These are phyloP conservation scores for Annulohypoxylon maeteangense DNA, from an alignment of 495 filamentous ascomycete genomes.

Conservation along the genomic window DNA sequence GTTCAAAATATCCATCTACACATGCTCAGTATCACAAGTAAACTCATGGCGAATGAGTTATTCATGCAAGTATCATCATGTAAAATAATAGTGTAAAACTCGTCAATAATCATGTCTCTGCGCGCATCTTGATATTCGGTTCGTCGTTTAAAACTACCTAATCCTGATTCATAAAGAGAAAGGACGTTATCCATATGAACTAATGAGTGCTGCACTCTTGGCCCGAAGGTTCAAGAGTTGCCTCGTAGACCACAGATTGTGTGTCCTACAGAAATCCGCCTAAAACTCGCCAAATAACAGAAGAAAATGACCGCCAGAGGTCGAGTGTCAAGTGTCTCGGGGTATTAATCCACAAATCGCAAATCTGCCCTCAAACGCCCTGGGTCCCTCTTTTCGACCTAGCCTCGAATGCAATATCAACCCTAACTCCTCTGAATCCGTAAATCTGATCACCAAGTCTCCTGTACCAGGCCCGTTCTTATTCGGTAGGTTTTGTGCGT, in stretches of 20 bases:
- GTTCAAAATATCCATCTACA: not conserved
- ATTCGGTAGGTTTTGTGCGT: constrained; percentile 31
- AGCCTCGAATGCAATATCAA: constrained; percentile 34
- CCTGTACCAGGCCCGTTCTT: constrained; percentile 26
- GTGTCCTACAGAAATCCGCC: not conserved
- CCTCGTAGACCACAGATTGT: constrained; percentile 21
- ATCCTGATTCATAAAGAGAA: constrained; percentile 27
- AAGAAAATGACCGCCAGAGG: constrained; percentile 38
- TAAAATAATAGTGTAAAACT: not conserved
- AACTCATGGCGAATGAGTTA: not conserved
- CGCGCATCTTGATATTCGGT: constrained; percentile 20
- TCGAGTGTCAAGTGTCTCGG: constrained; percentile 30
- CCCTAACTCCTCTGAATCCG: constrained; percentile 37
- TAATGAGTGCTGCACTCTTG: constrained; percentile 14
- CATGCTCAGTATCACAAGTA: not conserved
- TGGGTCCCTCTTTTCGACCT: constrained; percentile 29
- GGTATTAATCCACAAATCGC: constrained; percentile 40
- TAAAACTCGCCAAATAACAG: constrained; percentile 25
- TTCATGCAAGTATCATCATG: not conserved
- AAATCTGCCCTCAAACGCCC: constrained; percentile 43
- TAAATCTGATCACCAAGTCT: constrained; percentile 38
- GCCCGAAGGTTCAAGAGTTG: constrained; percentile 17
- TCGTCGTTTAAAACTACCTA: constrained; percentile 26
- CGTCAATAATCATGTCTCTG: constrained; percentile 8
- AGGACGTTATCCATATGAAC: constrained; percentile 30